Evolutionary conservation across 2,329 filamentous ascomycete genomes (phyloP).

Genomic region (Pseudogymnoascus sp.): DNA sequence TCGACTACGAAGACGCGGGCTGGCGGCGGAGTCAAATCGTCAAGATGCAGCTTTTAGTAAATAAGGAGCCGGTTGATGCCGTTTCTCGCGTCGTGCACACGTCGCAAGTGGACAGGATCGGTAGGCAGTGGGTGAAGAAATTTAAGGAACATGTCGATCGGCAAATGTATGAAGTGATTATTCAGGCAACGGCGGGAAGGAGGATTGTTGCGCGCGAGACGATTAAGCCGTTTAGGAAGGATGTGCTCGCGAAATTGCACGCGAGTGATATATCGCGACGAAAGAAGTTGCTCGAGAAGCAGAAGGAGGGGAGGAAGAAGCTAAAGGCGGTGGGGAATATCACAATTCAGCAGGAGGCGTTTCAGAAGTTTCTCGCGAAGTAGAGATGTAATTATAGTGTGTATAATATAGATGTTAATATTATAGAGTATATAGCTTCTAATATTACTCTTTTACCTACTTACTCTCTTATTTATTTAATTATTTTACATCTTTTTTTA

Average conservation of each 20-base stretch:
- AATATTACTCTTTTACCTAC: too few relatives aligned
- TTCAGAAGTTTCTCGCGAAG: slow-evolving; percentile 88
- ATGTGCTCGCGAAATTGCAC: slow-evolving; percentile 87
- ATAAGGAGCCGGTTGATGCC: slow-evolving; percentile 87
- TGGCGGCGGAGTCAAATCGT: slow-evolving; percentile 74
- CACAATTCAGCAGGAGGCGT: slow-evolving; percentile 91
- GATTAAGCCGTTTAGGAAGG: slow-evolving; percentile 93
- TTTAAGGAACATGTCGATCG: slow-evolving; percentile 96
- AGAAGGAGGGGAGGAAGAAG: slow-evolving; percentile 91
- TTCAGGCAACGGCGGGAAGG: slow-evolving; percentile 80
- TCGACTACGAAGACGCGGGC: slow-evolving; percentile 94
- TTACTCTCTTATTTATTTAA: too few relatives aligned
- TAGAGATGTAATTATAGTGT: slow-evolving; percentile 30
- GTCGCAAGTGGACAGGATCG: slow-evolving; percentile 73
- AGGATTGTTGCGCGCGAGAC: slow-evolving; percentile 86
- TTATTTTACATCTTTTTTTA: too few relatives aligned
- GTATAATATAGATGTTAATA: not conserved
- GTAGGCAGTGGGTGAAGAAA: slow-evolving; percentile 82
- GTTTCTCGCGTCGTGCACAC: slow-evolving; percentile 83
- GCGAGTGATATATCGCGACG: slow-evolving; percentile 78
- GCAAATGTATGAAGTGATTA: slow-evolving; percentile 95
- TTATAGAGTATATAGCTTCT: not conserved
- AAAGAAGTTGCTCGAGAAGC: slow-evolving; percentile 85
- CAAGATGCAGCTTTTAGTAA: slow-evolving; percentile 89
- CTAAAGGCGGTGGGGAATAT: slow-evolving; percentile 81